phyloP scores from a whole-genome alignment of 495 filamentous ascomycete genomes.

The Melanomma pulvis-pyrius region DNA sequence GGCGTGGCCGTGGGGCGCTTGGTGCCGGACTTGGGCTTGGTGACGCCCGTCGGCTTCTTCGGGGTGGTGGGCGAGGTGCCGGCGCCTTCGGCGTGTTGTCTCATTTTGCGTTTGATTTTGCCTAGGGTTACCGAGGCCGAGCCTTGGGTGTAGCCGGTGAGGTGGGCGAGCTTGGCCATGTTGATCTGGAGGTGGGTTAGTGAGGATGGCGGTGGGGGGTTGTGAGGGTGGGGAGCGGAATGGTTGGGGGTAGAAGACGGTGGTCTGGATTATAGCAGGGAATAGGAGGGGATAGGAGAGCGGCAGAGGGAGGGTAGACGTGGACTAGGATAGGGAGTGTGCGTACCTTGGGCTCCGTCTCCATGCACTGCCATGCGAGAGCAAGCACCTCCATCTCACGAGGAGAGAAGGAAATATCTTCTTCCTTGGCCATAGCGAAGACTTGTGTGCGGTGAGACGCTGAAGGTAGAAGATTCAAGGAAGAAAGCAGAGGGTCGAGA shows the following conservation, averaged over 20 bases:
- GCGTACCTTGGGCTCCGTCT: constrained; percentile 32
- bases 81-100: background rate
- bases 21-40: background rate
- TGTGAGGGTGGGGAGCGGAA: background rate
- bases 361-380: constrained; percentile 36
- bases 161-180: constrained; percentile 30
- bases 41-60: background rate
- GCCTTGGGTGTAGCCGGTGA: constrained; percentile 25
- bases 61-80: background rate
- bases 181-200: constrained; percentile 31
- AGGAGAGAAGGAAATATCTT: constrained; percentile 5
- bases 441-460: background rate
- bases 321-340: background rate
- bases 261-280: background rate
- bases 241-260: background rate
- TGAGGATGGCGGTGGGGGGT: background rate
- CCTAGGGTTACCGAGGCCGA: constrained; percentile 30
- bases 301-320: background rate
- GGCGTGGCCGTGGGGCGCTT: constrained; percentile 5
- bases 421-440: constrained; percentile 10
- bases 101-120: constrained; percentile 35
- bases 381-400: constrained; percentile 31
- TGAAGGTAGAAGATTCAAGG: background rate
- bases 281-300: background rate
- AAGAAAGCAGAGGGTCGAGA: background rate